Conservation (phyloP, 1,284 basidiomycete species). For the Apiotrichum siamense region DNA sequence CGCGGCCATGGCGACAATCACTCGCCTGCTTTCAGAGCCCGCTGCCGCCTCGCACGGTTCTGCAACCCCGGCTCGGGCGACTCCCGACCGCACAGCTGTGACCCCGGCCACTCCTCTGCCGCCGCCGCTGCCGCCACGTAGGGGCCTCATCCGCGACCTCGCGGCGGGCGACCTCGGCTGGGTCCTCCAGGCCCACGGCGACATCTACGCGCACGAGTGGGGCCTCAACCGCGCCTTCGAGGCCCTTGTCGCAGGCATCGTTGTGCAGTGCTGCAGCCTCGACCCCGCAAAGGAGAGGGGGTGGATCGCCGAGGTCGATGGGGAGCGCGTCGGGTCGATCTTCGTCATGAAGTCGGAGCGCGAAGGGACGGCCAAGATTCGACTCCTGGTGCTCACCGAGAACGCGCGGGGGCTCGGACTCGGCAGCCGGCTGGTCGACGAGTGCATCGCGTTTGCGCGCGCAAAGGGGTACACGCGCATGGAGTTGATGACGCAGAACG, state of each 20-base stretch:
- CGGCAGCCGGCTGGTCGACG: conserved; percentile 9
- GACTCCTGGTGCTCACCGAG: conserved; percentile 5
- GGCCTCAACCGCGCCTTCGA: conserved; percentile 7
- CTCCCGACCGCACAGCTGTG: neutral
- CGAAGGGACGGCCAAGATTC: conserved; percentile 5
- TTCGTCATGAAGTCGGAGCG: conserved; percentile 6
- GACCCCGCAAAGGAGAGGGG: conserved; percentile 1
- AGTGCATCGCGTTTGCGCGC: conserved; percentile 4
- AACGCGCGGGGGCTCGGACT: conserved; percentile 9
- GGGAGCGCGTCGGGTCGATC: conserved; percentile 8
- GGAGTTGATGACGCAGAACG: conserved; percentile 14
- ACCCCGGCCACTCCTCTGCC: neutral
- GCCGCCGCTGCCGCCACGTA: neutral
- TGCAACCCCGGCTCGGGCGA: neutral
- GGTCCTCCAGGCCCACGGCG: conserved; percentile 9
- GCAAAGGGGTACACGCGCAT: conserved; percentile 6
- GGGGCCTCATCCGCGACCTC: conserved; percentile 4
- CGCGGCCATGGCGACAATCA: conserved; percentile 3
- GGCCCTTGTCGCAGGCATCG: conserved; percentile 6
- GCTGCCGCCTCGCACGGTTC: neutral
- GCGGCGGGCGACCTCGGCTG: conserved; percentile 15
- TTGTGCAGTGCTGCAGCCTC: neutral
- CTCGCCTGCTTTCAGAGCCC: neutral
- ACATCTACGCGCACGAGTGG: conserved; percentile 8
- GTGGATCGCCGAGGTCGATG: conserved; percentile 11